Evolutionary conservation across 352 stramenopile species (phyloP), one percentile per base, ranked within the genome.

Genomic region (Pythium diclinum): DNA sequence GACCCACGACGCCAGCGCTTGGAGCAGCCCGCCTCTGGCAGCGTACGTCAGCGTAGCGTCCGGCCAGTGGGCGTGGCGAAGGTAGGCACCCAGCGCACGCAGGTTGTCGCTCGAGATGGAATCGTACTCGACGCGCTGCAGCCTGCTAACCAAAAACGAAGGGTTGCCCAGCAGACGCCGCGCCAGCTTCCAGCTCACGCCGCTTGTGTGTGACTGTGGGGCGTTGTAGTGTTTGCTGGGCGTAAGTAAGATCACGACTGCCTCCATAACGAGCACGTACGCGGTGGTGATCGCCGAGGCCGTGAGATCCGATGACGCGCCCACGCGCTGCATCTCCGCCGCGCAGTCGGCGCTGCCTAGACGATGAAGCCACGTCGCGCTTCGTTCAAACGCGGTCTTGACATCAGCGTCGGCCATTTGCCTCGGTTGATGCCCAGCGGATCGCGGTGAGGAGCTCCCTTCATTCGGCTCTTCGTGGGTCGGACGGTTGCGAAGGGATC

Each of bases 201-300:
- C 74, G 44, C 71, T 88, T 13, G 75, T 77, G 5, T 60, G 61
- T 1, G 68, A 51, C 10, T 77, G 77, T 8, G 86, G 85, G 3
- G 75, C 77, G 11, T 79, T 73, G 56, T 90, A 96, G n/a, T 59
- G 55, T 34, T 89, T 88, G 0, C 53, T 68, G 11, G 88, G 88
- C 10, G 86, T 95, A 13, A 96, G 68, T 5, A 95, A 53, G 17
- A 95, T 75, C 33, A 96, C 83, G 8, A 89, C 72, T 8, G 86
- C 79, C 56, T 96, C 86, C 77, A 94, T 87, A 11, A 92, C 80
- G 11, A 94, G 55, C 6, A 93, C 73, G 2, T 94, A 65, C 3
- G 71, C 67, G 3, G 33, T 17, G 33, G 62, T 47, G 36, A 59
- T 42, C 3, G 69, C 0, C 11, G 51, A 25, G 13, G 38, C 14